Base-by-base conservation (phyloP, 345 rosid genomes). In the Brassica cretica region DNA sequence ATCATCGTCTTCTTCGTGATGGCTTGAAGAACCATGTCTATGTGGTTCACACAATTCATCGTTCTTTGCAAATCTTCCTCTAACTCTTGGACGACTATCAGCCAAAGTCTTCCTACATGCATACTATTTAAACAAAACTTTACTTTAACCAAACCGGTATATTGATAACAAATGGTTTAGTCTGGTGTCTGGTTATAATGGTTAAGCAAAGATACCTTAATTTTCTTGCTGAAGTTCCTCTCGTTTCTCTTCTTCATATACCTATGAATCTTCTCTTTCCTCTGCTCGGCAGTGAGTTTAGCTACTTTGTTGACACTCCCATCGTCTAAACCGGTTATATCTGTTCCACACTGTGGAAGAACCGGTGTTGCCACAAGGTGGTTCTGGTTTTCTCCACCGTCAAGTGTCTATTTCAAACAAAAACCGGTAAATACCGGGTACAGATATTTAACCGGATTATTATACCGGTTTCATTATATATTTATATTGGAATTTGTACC, bases 161-260 rank as follows among this genome's bases (percentile, higher is more conserved):
- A 7, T 2, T 2, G 2, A 8, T 60, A 73, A 73, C 66, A 35
- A 56, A 68, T 51, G 37, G 66, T 69, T 74, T 19, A 39, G 30
- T 61, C 64, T 59, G 74, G 69, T 56, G 30, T 61, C 44, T 59
- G 74, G 69, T 56, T 66, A 41, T 30, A 21, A 35, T 74, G 35
- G 68, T 56, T 46, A 66, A 76, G 49, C 8, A 58, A 0, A 71
- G 27, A 58, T 3, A 90, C 98, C 96, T 94, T 94, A 58, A 94
- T 94, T 90, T 94, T 94, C 90, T 89, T 94, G 94, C 92, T 85
- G 89, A 94, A 94, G 69, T 94, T 94, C 70, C 98, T 92, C 74
- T 94, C 93, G 76, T 89, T 92, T 74, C 97, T 85, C 78, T 94
- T 94, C 90, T 92, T 94, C 98, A 92, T 84, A 81, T 92, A 94